These are phyloP conservation scores for Yarrowia osloensis DNA, from an alignment of 805 yeast genomes.

Conservation along the genomic window DNA sequence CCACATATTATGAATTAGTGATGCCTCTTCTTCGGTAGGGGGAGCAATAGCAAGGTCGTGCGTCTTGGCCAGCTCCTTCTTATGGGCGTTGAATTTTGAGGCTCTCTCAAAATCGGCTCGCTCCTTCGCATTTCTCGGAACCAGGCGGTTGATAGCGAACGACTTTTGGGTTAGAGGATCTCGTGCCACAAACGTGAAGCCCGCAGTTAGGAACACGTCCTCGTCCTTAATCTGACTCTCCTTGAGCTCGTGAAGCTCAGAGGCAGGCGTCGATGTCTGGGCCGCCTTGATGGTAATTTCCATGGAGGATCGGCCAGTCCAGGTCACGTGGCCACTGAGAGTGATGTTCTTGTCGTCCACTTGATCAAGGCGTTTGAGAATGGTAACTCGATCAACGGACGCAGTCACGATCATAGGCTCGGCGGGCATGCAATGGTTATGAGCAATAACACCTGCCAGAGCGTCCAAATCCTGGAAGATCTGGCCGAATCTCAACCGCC, in stretches of 20 bases:
- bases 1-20: constrained; percentile 78
- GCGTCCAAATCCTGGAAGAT: constrained; percentile 93
- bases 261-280: constrained; percentile 61
- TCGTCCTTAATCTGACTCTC: constrained; percentile 62
- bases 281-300: constrained; percentile 90
- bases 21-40: constrained; percentile 69
- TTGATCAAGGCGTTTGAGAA: constrained; percentile 81
- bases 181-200: constrained; percentile 93
- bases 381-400: constrained; percentile 85
- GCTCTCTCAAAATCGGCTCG: constrained; percentile 86
- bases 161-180: constrained; percentile 90
- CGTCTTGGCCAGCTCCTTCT: constrained; percentile 72
- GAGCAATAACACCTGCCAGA: constrained; percentile 90
- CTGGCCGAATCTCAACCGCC: constrained; percentile 90
- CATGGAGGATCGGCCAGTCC: constrained; percentile 96
- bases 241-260: constrained; percentile 50
- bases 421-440: constrained; percentile 91
- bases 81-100: constrained; percentile 83
- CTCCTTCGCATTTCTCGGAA: constrained; percentile 73
- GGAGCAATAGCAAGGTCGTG: constrained; percentile 67
- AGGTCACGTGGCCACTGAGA: constrained; percentile 86
- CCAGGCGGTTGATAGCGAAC: constrained; percentile 77
- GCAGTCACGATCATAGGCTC: constrained; percentile 94
- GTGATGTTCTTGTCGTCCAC: constrained; percentile 73
- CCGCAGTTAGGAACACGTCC: constrained; percentile 80